Conservation (phyloP, 331 rosid genomes). For the Pyrus hybrid region DNA sequence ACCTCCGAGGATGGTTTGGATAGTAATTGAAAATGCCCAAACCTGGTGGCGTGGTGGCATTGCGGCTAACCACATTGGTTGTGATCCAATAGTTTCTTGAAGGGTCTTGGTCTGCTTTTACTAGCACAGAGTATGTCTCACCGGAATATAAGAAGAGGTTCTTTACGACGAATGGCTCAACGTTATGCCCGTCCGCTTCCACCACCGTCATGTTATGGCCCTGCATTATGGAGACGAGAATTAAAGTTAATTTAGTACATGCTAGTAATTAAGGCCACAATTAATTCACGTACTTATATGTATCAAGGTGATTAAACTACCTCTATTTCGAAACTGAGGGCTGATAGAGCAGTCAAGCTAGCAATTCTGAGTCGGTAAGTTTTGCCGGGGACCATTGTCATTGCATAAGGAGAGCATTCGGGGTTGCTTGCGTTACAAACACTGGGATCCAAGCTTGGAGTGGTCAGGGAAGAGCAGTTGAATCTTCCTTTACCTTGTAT, state of each 20-base stretch:
- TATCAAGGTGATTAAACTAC: constrained; percentile 17
- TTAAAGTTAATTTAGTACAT: not conserved
- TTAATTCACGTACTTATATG: too few species aligned
- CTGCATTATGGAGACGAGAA: constrained; percentile 20
- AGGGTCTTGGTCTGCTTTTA: constrained; percentile 62
- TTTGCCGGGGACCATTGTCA: constrained; percentile 53
- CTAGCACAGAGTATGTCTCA: constrained; percentile 79
- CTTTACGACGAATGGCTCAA: constrained; percentile 66
- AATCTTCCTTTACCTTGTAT: constrained; percentile 81
- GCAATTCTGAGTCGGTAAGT: constrained; percentile 60
- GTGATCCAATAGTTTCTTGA: constrained; percentile 75
- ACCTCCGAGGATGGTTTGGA: constrained; percentile 66
- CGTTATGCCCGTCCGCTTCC: constrained; percentile 89
- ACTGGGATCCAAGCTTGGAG: constrained; percentile 20
- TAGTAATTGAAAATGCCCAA: constrained; percentile 63
- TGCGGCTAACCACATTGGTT: constrained; percentile 53
- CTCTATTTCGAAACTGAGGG: constrained; percentile 81
- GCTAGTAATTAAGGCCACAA: too few species aligned
- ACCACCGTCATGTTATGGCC: constrained; percentile 89
- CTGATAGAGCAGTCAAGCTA: constrained; percentile 70
- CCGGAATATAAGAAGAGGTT: constrained; percentile 78
- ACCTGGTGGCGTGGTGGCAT: constrained; percentile 57
- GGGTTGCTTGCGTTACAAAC: constrained; percentile 51
- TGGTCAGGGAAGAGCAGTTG: constrained; percentile 43
- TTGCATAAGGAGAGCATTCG: constrained; percentile 52